These are phyloP conservation scores for Panaeolus papilionaceus DNA, from an alignment of 768 basidiomycete genomes.

Conservation along the genomic window DNA sequence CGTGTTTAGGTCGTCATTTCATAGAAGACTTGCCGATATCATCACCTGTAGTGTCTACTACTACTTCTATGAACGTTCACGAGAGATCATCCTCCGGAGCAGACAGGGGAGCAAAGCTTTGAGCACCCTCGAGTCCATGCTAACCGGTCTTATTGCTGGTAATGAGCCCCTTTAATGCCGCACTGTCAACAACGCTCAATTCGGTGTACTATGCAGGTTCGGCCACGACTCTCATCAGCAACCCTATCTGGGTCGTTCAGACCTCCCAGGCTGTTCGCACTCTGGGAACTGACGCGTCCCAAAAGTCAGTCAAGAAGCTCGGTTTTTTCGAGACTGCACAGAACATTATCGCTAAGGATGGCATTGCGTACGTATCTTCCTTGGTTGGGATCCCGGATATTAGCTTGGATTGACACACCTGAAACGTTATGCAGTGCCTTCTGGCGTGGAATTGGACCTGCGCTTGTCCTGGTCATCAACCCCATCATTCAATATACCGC, in stretches of 20 bases:
- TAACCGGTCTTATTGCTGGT: constrained; percentile 90
- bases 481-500: constrained; percentile 94
- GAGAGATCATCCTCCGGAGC: constrained; percentile 60
- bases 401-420: constrained; percentile 2
- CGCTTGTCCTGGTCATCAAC: constrained; percentile 92
- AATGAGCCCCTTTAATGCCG: constrained; percentile 21
- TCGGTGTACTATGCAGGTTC: constrained; percentile 58
- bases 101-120: constrained; percentile 68
- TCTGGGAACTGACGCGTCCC: constrained; percentile 43
- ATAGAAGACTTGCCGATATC: constrained; percentile 8
- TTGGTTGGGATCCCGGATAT: not conserved
- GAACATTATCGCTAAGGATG: constrained; percentile 75
- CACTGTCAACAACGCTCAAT: constrained; percentile 12
- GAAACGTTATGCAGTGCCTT: constrained; percentile 57
- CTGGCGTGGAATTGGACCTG: constrained; percentile 93
- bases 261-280: constrained; percentile 83
- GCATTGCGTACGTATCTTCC: constrained; percentile 47
- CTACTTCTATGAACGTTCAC: constrained; percentile 84
- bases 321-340: constrained; percentile 70
- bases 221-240: constrained; percentile 86
- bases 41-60: constrained; percentile 77
- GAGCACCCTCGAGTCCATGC: constrained; percentile 86
- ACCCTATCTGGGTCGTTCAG: constrained; percentile 98
- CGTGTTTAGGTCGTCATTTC: constrained; percentile 25
- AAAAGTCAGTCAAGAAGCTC: constrained; percentile 51